These are phyloP conservation scores for Phytophthora lateralis DNA, from an alignment of 352 stramenopile genomes.

Conservation along the genomic window DNA sequence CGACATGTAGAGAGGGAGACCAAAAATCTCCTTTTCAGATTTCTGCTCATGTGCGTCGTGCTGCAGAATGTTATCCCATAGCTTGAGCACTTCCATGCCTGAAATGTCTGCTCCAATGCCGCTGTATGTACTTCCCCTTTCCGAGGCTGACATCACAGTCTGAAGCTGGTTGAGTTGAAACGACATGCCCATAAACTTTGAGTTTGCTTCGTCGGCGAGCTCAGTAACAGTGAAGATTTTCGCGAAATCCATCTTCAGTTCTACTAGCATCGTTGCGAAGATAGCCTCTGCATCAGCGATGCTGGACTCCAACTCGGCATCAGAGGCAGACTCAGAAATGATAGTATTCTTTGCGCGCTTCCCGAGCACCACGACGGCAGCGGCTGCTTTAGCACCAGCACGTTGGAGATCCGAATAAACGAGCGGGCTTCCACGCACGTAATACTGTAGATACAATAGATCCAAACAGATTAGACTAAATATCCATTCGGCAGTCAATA, in stretches of 20 bases:
- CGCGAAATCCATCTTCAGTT: slow-evolving; percentile 88
- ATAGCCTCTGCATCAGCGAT: slow-evolving; percentile 85
- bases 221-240: slow-evolving; percentile 89
- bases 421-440: slow-evolving; percentile 76
- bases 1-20: slow-evolving; percentile 85
- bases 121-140: background rate
- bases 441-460: slow-evolving; percentile 54
- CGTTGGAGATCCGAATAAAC: slow-evolving; percentile 82
- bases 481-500: background rate
- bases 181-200: slow-evolving; percentile 86
- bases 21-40: slow-evolving; percentile 79
- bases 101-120: slow-evolving; percentile 19
- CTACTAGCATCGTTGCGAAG: slow-evolving; percentile 86
- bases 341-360: slow-evolving; percentile 58
- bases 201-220: slow-evolving; percentile 82
- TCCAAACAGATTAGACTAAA: background rate
- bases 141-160: background rate
- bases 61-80: slow-evolving; percentile 76
- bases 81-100: slow-evolving; percentile 41
- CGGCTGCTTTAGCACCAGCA: slow-evolving; percentile 77
- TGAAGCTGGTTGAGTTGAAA: slow-evolving; percentile 61
- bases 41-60: slow-evolving; percentile 65
- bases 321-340: slow-evolving; percentile 32
- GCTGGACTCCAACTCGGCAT: slow-evolving; percentile 66
- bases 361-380: slow-evolving; percentile 80